Conservation (phyloP, 495 filamentous ascomycete species). For the Penicillium longicatenatum region DNA sequence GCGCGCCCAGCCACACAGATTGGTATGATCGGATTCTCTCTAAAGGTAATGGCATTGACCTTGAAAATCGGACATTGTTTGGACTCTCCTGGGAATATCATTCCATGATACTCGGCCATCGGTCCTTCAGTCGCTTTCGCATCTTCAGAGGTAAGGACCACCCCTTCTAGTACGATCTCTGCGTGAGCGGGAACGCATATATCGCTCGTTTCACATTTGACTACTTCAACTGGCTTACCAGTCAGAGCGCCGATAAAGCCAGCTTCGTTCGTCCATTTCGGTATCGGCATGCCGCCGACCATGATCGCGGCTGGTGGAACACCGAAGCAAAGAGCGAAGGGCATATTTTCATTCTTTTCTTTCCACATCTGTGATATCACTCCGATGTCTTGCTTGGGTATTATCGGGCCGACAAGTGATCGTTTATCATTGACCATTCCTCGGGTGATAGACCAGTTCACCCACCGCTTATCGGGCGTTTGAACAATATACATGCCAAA, state of each 20-base stretch:
- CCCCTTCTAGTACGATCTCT: constrained; percentile 43
- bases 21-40: constrained; percentile 36
- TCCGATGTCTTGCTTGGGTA: constrained; percentile 36
- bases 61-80: constrained; percentile 33
- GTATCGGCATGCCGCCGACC: constrained; percentile 40
- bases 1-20: constrained; percentile 30
- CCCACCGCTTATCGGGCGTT: constrained; percentile 37
- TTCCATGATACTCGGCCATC: constrained; percentile 39
- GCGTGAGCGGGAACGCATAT: constrained; percentile 39
- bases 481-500: constrained; percentile 43
- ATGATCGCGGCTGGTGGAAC: constrained; percentile 45
- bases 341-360: constrained; percentile 34
- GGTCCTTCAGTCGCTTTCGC: constrained; percentile 39
- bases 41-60: constrained; percentile 40
- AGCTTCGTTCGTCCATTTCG: constrained; percentile 35
- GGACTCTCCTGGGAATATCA: constrained; percentile 32
- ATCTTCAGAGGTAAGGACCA: constrained; percentile 25
- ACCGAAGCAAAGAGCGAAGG: constrained; percentile 39
- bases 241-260: constrained; percentile 38
- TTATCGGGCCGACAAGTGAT: constrained; percentile 30
- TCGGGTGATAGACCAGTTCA: constrained; percentile 44
- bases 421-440: constrained; percentile 40
- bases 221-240: constrained; percentile 33
- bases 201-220: constrained; percentile 44
- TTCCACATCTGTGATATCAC: constrained; percentile 41